Base-by-base conservation (phyloP, 345 rosid species). In the Geranium brycei region DNA sequence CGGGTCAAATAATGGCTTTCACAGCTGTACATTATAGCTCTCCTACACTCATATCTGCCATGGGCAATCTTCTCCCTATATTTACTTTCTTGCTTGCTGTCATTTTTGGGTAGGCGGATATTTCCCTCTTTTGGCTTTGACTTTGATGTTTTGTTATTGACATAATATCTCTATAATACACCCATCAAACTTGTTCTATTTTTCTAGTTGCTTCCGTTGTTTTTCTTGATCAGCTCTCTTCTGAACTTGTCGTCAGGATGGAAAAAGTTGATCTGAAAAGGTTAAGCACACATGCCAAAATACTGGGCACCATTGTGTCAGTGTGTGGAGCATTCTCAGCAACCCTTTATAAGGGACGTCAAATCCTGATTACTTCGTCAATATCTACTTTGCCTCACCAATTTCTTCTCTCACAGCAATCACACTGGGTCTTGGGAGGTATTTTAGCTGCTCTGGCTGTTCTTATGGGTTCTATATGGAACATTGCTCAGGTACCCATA, bases 391-490 rank as follows among this genome's bases (percentile, higher is more conserved):
- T 23, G 1, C 28, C 2, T 35, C 58, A 57, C 19, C 61, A 64
- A 31, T 70, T 41, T 60, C 71, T 76, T 30, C 18, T 31, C 17
- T 4, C 77, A 13, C 67, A 67, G 10, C 60, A 75, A 56, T 71
- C 72, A 13, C 75, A 77, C 31, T 86, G 91, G 87, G 38, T 75
- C 28, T 2, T 70, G 0, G 83, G 85, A 5, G 82, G 76, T 30
- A 16, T 72, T 38, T 60, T 83, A 62, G 71, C 79, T 65, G 57
- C 77, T 32, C 65, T 72, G 38, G 73, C 63, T 8, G 64, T 57
- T 51, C 55, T 81, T 57, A 60, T 72, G 41, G 1, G 69, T 65
- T 71, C 83, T 23, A 4, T 19, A 31, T 73, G 78, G 71, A 69
- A 66, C 64, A 71, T 83, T 75, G 60, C 70, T 57, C 79, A 77